Evolutionary conservation across 1,284 basidiomycete species (phyloP).

Genomic region (Ceratobasidium sp.): DNA sequence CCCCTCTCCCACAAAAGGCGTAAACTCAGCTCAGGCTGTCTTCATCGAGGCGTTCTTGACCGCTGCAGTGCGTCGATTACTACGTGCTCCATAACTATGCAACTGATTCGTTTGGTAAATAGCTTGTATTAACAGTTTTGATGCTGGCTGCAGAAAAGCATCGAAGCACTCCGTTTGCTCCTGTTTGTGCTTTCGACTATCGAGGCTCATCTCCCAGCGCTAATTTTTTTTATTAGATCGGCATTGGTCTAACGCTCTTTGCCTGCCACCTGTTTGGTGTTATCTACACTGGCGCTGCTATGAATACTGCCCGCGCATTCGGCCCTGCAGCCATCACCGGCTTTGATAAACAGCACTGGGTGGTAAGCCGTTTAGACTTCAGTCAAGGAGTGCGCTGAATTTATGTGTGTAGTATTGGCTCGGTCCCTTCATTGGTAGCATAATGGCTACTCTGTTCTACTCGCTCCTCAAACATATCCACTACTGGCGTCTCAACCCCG

Average conservation of each 20-base stretch:
- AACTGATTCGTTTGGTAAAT: constrained; percentile 5
- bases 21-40: constrained; percentile 46
- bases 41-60: constrained; percentile 47
- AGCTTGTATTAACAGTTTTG: constrained; percentile 11
- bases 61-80: constrained; percentile 42
- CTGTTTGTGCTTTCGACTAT: not conserved
- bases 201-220: not conserved
- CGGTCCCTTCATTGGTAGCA: constrained; percentile 56
- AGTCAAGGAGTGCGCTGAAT: not conserved
- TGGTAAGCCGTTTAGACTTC: constrained; percentile 54
- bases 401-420: constrained; percentile 51
- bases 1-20: constrained; percentile 35
- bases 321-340: constrained; percentile 78
- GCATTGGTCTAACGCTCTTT: constrained; percentile 80
- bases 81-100: constrained; percentile 24
- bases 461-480: constrained; percentile 58
- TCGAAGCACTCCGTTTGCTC: constrained; percentile 45
- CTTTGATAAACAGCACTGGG: constrained; percentile 64
- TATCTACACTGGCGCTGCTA: constrained; percentile 69
- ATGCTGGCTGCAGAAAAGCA: constrained; percentile 49
- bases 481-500: constrained; percentile 69
- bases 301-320: constrained; percentile 82
- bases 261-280: constrained; percentile 73
- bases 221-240: constrained; percentile 62
- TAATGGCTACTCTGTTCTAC: constrained; percentile 56